Evolutionary conservation across 2,329 filamentous ascomycete genomes (phyloP).

Genomic region (Cercospora sojina): DNA sequence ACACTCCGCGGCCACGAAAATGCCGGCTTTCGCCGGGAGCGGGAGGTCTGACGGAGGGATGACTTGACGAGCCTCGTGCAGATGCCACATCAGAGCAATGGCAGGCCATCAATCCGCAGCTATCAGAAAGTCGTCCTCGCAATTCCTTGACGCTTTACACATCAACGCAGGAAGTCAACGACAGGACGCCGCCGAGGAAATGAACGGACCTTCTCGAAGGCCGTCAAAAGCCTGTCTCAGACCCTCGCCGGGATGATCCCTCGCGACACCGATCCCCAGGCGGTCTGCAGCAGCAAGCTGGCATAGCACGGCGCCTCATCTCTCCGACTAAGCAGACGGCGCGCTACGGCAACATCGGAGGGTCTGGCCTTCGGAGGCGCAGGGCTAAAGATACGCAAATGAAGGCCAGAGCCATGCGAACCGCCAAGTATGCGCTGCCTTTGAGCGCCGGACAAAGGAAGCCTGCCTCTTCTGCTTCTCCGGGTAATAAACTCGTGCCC

Average conservation of each 20-base stretch:
- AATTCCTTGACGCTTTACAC: background rate
- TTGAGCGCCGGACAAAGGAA: slow-evolving; percentile 1
- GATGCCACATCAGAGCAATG: background rate
- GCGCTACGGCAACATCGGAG: background rate
- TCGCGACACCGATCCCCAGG: background rate
- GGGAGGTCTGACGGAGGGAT: background rate
- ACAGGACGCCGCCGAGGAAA: background rate
- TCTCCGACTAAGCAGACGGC: background rate
- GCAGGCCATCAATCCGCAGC: background rate
- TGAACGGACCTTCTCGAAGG: background rate
- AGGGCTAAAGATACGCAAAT: background rate
- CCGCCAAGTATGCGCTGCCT: background rate
- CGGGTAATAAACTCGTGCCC: background rate
- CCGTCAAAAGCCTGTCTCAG: background rate
- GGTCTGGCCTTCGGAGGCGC: background rate
- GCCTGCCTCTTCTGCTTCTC: background rate
- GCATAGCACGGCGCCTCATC: background rate
- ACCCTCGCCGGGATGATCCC: slow-evolving; percentile 4
- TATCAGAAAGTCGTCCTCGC: too few relatives aligned
- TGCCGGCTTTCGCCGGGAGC: background rate
- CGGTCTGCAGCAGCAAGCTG: background rate
- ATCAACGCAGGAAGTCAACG: background rate
- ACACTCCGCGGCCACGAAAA: background rate
- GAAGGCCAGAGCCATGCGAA: background rate
- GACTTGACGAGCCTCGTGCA: background rate